Base-by-base conservation (phyloP, 495 filamentous ascomycete genomes). In the Daldinia childiae region DNA sequence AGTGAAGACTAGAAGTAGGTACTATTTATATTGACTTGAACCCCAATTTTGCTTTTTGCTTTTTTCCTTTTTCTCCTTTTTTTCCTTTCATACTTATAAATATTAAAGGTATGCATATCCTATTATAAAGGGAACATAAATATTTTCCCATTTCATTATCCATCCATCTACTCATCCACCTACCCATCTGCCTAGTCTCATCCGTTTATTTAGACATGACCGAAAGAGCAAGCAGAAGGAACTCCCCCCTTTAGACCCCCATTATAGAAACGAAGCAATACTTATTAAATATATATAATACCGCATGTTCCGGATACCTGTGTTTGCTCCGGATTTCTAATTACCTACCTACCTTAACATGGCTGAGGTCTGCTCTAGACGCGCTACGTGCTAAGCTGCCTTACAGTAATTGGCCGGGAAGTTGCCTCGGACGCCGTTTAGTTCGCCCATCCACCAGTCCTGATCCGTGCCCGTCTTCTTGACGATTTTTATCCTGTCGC, bases 361-460 rank as follows among this genome's bases (percentile, higher is more conserved):
- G 21, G 19, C 19, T 21, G 17, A 12, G 34, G 14, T 48, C 19
- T 48, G 7, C 21, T 21, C 9, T 3, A 11, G 43, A 48, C 17
- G 17, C 19, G n/a, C 50, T 52, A 29, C 32, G 24, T 17, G 6
- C 51, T 69, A 77, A 50, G 58, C 48, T 6, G 72, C 27, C 67
- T 77, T 76, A 82, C 91, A 91, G 77, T 98, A 98, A 78, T 98
- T 98, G 4, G 94, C 95, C 17, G 95, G 95, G 79, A 98, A 98
- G 72, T 81, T 90, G 9, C 95, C 95, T 76, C 85, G 86, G 24
- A 81, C 77, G 3, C 95, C 95, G 55, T 84, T 80, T 30, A 97
- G 59, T 79, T 98, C 94, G 17, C 95, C 95, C 62, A 93, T 89
- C 95, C 95, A 98, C 95, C 95, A 98, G 74, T 97, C 95, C 79